Conservation (phyloP, 1,284 basidiomycete genomes). For the Marasmius sp. region DNA sequence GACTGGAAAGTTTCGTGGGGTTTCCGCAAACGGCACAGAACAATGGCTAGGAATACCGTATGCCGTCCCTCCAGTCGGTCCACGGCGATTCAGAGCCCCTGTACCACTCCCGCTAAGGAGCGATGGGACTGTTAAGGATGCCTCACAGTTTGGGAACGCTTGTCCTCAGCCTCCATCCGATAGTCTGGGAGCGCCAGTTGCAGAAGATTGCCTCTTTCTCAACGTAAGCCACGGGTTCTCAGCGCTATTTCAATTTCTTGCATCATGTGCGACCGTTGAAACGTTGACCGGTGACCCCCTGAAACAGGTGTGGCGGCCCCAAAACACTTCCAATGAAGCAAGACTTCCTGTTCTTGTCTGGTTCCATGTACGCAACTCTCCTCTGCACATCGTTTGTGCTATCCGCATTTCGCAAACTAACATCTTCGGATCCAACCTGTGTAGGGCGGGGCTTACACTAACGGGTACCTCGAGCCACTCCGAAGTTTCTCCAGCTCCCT, state of each 20-base stretch:
- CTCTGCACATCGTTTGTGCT: background rate
- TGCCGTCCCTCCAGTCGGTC: constrained; percentile 56
- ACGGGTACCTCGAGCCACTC: constrained; percentile 30
- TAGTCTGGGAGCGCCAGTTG: constrained; percentile 45
- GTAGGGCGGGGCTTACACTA: constrained; percentile 53
- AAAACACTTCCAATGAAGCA: constrained; percentile 29
- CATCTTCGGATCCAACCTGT: background rate
- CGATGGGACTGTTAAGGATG: constrained; percentile 35
- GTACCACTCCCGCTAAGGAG: constrained; percentile 36
- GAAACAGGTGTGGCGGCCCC: constrained; percentile 42
- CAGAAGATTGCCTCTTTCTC: constrained; percentile 56
- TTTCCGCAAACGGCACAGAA: constrained; percentile 43
- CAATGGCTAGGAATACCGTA: constrained; percentile 68
- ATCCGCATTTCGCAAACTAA: background rate
- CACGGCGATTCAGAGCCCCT: constrained; percentile 60
- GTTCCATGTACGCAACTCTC: constrained; percentile 43
- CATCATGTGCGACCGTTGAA: background rate
- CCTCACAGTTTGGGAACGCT: constrained; percentile 53
- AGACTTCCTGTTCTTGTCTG: constrained; percentile 51
- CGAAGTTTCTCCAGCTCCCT: background rate
- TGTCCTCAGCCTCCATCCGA: constrained; percentile 49
- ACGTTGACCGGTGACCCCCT: background rate
- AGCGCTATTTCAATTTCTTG: background rate
- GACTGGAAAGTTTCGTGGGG: constrained; percentile 48
- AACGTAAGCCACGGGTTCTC: constrained; percentile 36